phyloP scores from a whole-genome alignment of 2,329 filamentous ascomycete species.

The Chaetomium strumarium region DNA sequence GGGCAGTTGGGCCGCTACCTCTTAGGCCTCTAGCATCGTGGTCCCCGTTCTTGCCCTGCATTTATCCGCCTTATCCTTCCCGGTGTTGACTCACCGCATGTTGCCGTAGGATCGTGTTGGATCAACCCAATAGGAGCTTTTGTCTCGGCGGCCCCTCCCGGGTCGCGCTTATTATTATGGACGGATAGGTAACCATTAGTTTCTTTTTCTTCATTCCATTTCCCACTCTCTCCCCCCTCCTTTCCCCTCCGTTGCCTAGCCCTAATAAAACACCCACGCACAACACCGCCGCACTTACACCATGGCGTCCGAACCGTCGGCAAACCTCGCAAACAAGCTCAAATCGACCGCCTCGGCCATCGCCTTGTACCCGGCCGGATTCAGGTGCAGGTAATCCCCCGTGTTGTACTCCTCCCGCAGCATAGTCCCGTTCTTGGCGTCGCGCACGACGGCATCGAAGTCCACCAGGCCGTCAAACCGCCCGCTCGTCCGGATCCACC shows the following conservation, averaged over 20 bases:
- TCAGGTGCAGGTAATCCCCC: constrained; percentile 57
- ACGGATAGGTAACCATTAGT: background rate
- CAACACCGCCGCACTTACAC: background rate
- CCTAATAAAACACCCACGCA: background rate
- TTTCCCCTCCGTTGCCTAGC: background rate
- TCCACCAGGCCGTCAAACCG: constrained; percentile 57
- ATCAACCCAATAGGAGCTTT: background rate
- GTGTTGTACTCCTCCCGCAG: constrained; percentile 44
- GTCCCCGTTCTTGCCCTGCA: too few relatives aligned
- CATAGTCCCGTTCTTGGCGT: constrained; percentile 40
- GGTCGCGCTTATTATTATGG: background rate
- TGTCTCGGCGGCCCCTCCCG: background rate
- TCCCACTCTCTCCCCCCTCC: background rate
- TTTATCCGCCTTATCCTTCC: too few relatives aligned
- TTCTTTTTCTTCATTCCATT: background rate
- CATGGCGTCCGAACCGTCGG: constrained; percentile 24
- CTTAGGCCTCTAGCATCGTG: too few relatives aligned
- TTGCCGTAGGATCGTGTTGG: too few relatives aligned
- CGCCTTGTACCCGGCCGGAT: constrained; percentile 47
- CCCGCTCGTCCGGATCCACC: constrained; percentile 49
- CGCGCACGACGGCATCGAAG: constrained; percentile 51
- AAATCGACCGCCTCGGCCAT: constrained; percentile 52
- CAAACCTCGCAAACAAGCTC: constrained; percentile 39
- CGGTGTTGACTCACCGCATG: too few relatives aligned
- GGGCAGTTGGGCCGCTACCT: too few relatives aligned